phyloP scores from a whole-genome alignment of 148 eudicot genomes.

The Heliosperma pusillum region DNA sequence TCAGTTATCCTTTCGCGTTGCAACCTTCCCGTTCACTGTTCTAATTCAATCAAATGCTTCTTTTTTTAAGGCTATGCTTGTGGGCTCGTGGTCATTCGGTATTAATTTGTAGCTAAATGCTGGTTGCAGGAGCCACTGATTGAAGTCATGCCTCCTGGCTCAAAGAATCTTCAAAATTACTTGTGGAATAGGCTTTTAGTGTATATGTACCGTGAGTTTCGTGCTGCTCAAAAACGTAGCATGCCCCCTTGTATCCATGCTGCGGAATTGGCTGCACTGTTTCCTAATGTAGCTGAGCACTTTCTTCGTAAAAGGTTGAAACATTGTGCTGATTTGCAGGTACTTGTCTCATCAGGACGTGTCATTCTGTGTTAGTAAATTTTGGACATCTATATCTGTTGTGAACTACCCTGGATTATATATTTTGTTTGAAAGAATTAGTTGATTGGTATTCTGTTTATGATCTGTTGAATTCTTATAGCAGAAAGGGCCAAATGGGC shows the following conservation, averaged over 20 bases:
- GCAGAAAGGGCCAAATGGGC: conserved; percentile 75
- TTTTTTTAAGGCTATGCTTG: background rate
- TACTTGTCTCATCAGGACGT: background rate
- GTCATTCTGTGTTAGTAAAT: background rate
- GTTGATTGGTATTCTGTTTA: background rate
- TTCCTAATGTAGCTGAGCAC: conserved; percentile 65
- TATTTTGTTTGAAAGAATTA: background rate
- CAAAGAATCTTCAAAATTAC: conserved; percentile 68
- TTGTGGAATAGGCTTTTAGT: conserved; percentile 80
- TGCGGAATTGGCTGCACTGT: conserved; percentile 74
- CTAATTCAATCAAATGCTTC: background rate
- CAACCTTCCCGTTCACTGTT: background rate
- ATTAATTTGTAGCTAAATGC: conserved; percentile 18
- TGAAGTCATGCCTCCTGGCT: conserved; percentile 88
- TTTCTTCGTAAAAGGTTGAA: conserved; percentile 81
- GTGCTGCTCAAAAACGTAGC: conserved; percentile 73
- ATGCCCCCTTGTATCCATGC: conserved; percentile 69
- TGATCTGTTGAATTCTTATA: background rate
- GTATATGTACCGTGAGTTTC: conserved; percentile 82
- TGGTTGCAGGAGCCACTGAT: conserved; percentile 81
- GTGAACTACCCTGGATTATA: background rate
- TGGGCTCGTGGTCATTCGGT: background rate
- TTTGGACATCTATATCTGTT: background rate
- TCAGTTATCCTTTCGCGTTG: background rate
- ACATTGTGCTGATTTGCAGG: conserved; percentile 93